These are phyloP conservation scores for Vitis hybrid DNA, from an alignment of 177 flowering plant species.

Conservation along the genomic window DNA sequence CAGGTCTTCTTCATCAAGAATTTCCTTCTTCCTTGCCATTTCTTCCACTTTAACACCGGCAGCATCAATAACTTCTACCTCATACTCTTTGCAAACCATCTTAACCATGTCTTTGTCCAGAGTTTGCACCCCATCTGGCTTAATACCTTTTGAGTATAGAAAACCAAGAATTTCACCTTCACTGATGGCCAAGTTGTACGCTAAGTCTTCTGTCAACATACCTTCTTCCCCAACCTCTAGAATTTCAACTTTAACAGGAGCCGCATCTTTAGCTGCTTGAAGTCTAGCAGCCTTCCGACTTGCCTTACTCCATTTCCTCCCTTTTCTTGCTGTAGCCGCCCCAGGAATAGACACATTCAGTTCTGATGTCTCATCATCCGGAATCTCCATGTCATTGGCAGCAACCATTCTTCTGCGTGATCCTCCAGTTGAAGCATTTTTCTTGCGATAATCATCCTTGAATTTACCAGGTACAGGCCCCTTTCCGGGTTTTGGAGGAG, in stretches of 20 bases:
- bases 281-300: slow-evolving; percentile 86
- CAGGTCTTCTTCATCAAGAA: slow-evolving; percentile 85
- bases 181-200: slow-evolving; percentile 67
- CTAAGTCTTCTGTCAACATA: slow-evolving; percentile 81
- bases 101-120: slow-evolving; percentile 82
- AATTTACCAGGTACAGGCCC: slow-evolving; percentile 47
- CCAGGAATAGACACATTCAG: slow-evolving; percentile 68
- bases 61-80: slow-evolving; percentile 87
- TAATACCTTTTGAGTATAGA: slow-evolving; percentile 77
- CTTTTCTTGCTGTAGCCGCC: slow-evolving; percentile 53
- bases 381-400: slow-evolving; percentile 30
- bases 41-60: slow-evolving; percentile 70
- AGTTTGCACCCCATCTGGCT: slow-evolving; percentile 77
- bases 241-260: slow-evolving; percentile 90
- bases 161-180: slow-evolving; percentile 87
- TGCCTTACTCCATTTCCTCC: slow-evolving; percentile 93
- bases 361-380: slow-evolving; percentile 67
- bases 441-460: slow-evolving; percentile 72
- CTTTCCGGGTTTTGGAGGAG: slow-evolving; percentile 72
- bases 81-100: slow-evolving; percentile 81
- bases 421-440: slow-evolving; percentile 50
- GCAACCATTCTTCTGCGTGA: slow-evolving; percentile 52
- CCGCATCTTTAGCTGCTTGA: slow-evolving; percentile 83
- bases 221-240: slow-evolving; percentile 92
- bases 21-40: slow-evolving; percentile 83